Base-by-base conservation (phyloP, 164 flowering plant genomes). In the Vitis rupestris region DNA sequence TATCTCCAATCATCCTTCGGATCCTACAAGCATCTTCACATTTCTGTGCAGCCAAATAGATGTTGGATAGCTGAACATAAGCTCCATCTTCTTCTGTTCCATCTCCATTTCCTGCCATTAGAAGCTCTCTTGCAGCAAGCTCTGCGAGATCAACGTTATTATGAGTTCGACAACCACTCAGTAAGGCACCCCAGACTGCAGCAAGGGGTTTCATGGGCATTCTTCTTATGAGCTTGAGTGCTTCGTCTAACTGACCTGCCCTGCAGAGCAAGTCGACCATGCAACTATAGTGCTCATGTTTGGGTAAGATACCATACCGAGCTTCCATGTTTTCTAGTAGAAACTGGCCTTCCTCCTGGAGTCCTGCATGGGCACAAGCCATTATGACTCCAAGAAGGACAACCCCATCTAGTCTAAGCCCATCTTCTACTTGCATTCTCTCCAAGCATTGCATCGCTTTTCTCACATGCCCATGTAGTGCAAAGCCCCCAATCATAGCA, bases 201-300 rank as follows among this genome's bases (percentile, higher is more conserved):
- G 86, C 88, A 66, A 68, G 79, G 9, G 88, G 86, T 60, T 65
- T 81, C 84, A 85, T 81, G 11, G 86, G 86, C 86, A 85, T 85
- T 69, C 37, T 72, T 53, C 64, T 70, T 59, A 85, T 77, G 29
- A 85, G 77, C 48, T 64, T 10, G 59, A 77, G 64, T 53, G 83
- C 86, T 19, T 81, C 79, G 1, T 79, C 64, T 50, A 81, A 80
- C 50, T 44, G 71, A n/a, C 86, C 90, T 11, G 76, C 85, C 58
- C 82, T 68, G 52, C 87, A 79, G 27, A 79, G 82, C 81, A 84
- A 65, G 72, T 86, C 85, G 59, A 86, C 86, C 57, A 78, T 72
- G 70, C 86, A 84, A 63, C 87, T 75, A 55, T 79, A 82, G 48
- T 83, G 89, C 70, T 79, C 82, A 30, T 80, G 82, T 60, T 76